Percentiles rank a stretch among this genome's conserved stretches.
Evolutionary conservation across 257 asterid genomes (phyloP).

Genomic region (Phtheirospermum japonicum): DNA sequence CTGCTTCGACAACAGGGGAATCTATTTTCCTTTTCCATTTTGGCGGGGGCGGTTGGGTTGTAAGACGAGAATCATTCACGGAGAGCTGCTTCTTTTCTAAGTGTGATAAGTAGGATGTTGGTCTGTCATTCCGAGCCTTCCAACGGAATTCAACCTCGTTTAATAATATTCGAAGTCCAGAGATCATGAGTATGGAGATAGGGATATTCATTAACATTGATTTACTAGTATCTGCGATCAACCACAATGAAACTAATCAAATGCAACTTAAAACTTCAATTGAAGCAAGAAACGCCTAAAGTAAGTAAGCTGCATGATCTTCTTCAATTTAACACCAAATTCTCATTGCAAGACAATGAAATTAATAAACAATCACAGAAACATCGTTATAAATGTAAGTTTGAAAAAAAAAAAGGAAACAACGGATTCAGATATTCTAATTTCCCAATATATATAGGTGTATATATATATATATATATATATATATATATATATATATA

Average conservation of each 20-base stretch:
- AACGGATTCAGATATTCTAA: not conserved
- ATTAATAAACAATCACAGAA: constrained; percentile 15
- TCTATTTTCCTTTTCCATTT: constrained; percentile 92
- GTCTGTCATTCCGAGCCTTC: constrained; percentile 59
- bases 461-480: not conserved
- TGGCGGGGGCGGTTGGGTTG: constrained; percentile 51
- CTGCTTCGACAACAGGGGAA: constrained; percentile 85
- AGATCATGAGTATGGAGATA: constrained; percentile 71
- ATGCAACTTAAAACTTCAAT: constrained; percentile 10
- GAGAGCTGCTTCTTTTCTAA: constrained; percentile 91
- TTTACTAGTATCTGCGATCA: constrained; percentile 85
- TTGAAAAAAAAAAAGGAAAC: not conserved
- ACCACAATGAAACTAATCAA: constrained; percentile 19
- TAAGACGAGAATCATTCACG: constrained; percentile 82
- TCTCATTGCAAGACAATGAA: constrained; percentile 9
- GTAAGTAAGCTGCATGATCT: constrained; percentile 14
- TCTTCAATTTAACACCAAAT: constrained; percentile 5
- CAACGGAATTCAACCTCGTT: constrained; percentile 81
- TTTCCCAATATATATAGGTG: no score
- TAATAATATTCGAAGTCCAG: constrained; percentile 63
- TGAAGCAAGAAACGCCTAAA: constrained; percentile 19
- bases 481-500: no score
- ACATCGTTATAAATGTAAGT: not conserved
- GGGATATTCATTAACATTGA: constrained; percentile 95
- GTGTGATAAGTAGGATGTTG: constrained; percentile 64